phyloP scores from a whole-genome alignment of 345 rosid genomes.

The Salix caprea region DNA sequence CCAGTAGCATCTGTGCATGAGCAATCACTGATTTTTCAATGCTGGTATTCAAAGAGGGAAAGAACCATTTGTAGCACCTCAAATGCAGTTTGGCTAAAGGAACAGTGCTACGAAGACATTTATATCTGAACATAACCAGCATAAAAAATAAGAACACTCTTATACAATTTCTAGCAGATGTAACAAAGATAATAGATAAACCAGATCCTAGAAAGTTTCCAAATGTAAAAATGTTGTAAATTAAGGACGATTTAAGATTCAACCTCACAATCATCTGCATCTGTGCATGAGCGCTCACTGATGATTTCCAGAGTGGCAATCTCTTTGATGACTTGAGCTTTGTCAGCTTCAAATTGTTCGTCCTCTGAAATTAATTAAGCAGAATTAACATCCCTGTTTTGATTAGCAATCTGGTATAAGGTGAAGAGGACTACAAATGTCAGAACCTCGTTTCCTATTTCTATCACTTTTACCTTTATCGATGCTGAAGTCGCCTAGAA shows the following conservation, averaged over 20 bases:
- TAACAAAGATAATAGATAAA: background rate
- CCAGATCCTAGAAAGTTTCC: background rate
- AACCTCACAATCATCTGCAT: slow-evolving; percentile 13
- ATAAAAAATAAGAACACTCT: background rate
- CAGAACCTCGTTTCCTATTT: background rate
- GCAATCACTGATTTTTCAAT: no score
- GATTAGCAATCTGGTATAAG: background rate
- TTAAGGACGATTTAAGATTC: background rate
- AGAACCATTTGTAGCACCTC: background rate
- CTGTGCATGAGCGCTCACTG: slow-evolving; percentile 18
- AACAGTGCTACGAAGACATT: background rate
- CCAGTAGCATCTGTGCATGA: no score
- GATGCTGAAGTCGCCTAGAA: slow-evolving; percentile 14
- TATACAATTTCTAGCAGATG: background rate
- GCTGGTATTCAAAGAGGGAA: background rate
- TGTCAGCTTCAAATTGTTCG: slow-evolving; percentile 40
- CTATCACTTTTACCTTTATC: slow-evolving; percentile 12
- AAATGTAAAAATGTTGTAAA: background rate
- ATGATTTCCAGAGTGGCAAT: slow-evolving; percentile 26
- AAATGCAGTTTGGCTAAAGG: background rate
- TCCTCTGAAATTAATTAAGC: slow-evolving; percentile 19
- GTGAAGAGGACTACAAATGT: background rate
- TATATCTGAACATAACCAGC: background rate
- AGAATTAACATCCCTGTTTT: background rate
- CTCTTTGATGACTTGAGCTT: slow-evolving; percentile 29